Conservation (phyloP, 225 moss, liverwort and hornwort genomes). For the Sphagnum contortum region DNA sequence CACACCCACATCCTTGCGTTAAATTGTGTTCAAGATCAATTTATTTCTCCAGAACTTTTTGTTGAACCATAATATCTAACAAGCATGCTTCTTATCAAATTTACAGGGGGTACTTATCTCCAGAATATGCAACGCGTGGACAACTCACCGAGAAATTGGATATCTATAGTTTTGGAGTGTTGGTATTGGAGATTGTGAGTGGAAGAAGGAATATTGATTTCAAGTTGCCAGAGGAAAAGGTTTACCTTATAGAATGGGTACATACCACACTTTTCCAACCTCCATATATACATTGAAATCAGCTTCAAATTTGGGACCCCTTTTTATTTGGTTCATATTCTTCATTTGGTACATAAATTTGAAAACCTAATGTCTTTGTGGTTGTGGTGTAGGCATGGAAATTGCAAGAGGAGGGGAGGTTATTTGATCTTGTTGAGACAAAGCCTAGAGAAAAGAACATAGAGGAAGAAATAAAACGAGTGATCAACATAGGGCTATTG, state of each 20-base stretch:
- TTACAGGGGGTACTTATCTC: constrained; percentile 22
- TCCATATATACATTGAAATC: not conserved
- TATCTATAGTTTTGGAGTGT: constrained; percentile 22
- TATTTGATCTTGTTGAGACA: not conserved
- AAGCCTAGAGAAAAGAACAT: not conserved
- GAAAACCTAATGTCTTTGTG: not conserved
- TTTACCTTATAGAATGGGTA: constrained; percentile 2
- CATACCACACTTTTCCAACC: no score
- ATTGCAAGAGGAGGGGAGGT: not conserved
- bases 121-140: constrained; percentile 15
- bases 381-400: not conserved
- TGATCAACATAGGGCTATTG: constrained; percentile 9
- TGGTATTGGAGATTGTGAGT: constrained; percentile 18
- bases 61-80: no score
- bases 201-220: constrained; percentile 18
- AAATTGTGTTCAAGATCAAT: no score
- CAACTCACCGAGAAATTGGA: constrained; percentile 19
- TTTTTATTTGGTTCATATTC: not conserved
- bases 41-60: no score
- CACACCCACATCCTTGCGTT: no score
- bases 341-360: not conserved
- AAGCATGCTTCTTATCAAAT: no score
- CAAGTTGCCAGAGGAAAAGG: not conserved
- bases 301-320: not conserved
- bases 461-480: constrained; percentile 8